Evolutionary conservation across 768 basidiomycete species (phyloP).

Genomic region (Auricularia sp.): DNA sequence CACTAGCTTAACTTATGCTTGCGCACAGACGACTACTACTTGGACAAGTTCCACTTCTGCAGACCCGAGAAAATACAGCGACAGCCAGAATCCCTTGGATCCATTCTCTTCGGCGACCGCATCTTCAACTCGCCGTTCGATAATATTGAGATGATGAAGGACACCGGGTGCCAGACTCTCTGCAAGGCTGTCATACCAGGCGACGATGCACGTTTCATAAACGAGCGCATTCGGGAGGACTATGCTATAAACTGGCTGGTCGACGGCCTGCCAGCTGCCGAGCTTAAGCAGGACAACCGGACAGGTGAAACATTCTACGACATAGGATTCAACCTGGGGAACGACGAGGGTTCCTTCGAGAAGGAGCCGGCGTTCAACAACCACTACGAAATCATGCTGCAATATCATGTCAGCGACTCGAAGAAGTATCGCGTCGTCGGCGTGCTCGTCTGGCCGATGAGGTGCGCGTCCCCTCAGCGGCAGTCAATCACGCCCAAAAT

Average conservation of each 20-base stretch:
- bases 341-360: slow-evolving; percentile 46
- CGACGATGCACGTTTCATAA: slow-evolving; percentile 80
- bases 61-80: slow-evolving; percentile 61
- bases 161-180: slow-evolving; percentile 63
- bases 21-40: slow-evolving; percentile 80
- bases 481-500: not conserved
- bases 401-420: slow-evolving; percentile 70
- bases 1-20: slow-evolving; percentile 9
- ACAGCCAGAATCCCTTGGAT: slow-evolving; percentile 82
- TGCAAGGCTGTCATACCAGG: slow-evolving; percentile 53
- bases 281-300: slow-evolving; percentile 75
- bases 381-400: slow-evolving; percentile 80
- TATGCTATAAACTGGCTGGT: slow-evolving; percentile 93
- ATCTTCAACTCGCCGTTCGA: slow-evolving; percentile 87
- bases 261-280: slow-evolving; percentile 87
- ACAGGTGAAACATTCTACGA: slow-evolving; percentile 36
- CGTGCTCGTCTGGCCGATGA: slow-evolving; percentile 72
- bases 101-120: slow-evolving; percentile 93
- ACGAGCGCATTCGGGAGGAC: slow-evolving; percentile 82
- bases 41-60: slow-evolving; percentile 79
- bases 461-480: slow-evolving; percentile 18
- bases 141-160: slow-evolving; percentile 80
- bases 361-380: slow-evolving; percentile 73
- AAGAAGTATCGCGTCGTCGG: slow-evolving; percentile 82
- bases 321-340: slow-evolving; percentile 75